Conservation (phyloP, 163 green algal genomes). For the Volvox carteri region DNA sequence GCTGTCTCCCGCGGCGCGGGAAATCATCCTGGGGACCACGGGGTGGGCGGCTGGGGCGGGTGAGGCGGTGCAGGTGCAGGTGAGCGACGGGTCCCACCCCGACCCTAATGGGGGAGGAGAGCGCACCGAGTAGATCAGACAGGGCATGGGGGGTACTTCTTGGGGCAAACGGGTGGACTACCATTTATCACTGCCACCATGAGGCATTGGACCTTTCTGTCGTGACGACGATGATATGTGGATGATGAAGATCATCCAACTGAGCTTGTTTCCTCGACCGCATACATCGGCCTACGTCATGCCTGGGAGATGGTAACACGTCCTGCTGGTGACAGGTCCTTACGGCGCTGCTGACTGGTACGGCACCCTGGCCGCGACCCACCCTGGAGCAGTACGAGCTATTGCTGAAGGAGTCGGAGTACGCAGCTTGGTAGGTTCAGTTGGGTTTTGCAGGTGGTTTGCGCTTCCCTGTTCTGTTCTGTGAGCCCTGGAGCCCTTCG, state of each 20-base stretch:
- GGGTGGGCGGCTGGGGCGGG: conserved; percentile 8
- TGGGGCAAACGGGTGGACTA: too few species aligned
- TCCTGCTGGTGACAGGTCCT: not conserved
- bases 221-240: too few species aligned
- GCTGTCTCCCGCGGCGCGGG: conserved; percentile 70
- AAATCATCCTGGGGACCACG: conserved; percentile 74
- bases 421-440: conserved; percentile 81
- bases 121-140: too few species aligned
- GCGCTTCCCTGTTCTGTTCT: not conserved
- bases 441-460: not conserved
- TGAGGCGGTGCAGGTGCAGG: conserved; percentile 37
- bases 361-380: conserved; percentile 61
- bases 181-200: too few species aligned
- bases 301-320: too few species aligned
- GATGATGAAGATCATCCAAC: too few species aligned
- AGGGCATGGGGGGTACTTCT: too few species aligned
- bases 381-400: conserved; percentile 74
- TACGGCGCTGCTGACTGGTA: conserved; percentile 38
- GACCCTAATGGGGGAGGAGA: too few species aligned
- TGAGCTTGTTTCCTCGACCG: too few species aligned
- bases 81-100: too few species aligned
- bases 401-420: conserved; percentile 83
- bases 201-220: too few species aligned
- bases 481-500: not conserved
- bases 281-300: too few species aligned